Evolutionary conservation across 495 filamentous ascomycete species (phyloP).

Genomic region (Xylona heveae): DNA sequence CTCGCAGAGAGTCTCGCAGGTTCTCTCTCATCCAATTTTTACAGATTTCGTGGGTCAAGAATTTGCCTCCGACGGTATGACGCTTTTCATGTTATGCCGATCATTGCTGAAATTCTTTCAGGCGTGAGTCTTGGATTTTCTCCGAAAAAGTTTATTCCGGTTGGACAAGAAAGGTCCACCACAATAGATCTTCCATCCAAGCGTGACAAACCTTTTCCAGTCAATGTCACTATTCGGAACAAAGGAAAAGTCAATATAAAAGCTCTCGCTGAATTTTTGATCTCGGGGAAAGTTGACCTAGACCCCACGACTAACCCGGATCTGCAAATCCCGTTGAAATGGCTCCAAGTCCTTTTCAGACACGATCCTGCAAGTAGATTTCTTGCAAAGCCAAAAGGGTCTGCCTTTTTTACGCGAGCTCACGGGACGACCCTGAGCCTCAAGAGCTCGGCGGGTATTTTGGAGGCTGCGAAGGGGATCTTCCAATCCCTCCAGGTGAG

Average conservation of each 20-base stretch:
- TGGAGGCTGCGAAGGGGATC: slow-evolving; percentile 4
- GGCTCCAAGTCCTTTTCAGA: slow-evolving; percentile 2
- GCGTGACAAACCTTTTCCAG: slow-evolving; percentile 1
- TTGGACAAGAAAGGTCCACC: background rate
- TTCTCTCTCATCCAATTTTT: background rate
- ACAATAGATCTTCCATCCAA: slow-evolving; percentile 3
- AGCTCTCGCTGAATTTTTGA: background rate
- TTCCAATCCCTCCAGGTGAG: slow-evolving; percentile 5
- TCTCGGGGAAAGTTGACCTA: background rate
- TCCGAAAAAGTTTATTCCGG: slow-evolving; percentile 1
- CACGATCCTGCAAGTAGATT: slow-evolving; percentile 4
- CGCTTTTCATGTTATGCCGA: background rate
- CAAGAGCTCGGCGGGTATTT: background rate
- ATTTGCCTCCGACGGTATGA: slow-evolving; percentile 4
- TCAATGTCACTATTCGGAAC: slow-evolving; percentile 1
- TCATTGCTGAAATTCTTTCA: background rate
- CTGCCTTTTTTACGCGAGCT: slow-evolving; percentile 3
- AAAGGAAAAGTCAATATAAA: slow-evolving; percentile 2
- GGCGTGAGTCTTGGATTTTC: slow-evolving; percentile 5
- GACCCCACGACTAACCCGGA: background rate
- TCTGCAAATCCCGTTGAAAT: slow-evolving; percentile 1
- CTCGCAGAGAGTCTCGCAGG: background rate
- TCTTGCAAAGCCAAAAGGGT: slow-evolving; percentile 2
- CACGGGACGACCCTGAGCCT: slow-evolving; percentile 1
- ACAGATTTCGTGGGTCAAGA: background rate